Conservation (phyloP, 768 basidiomycete species). For the Amanita thiersii region DNA sequence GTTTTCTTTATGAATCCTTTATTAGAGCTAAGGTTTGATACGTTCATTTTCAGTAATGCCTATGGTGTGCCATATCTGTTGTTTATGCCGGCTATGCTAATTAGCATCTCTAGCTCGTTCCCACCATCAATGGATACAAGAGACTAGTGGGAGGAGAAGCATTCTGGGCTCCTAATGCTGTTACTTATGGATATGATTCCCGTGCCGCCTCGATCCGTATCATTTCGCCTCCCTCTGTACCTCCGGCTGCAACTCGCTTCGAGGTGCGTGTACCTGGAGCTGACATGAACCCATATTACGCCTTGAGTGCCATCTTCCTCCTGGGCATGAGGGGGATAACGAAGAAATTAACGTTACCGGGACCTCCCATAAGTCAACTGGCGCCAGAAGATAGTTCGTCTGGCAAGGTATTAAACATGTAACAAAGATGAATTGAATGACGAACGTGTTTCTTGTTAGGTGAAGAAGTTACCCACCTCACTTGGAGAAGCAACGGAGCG, state of each 20-base stretch:
- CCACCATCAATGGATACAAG: conserved; percentile 96
- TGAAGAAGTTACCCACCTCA: conserved; percentile 71
- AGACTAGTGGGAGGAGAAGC: conserved; percentile 89
- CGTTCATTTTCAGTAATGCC: conserved; percentile 55
- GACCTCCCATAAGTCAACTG: conserved; percentile 60
- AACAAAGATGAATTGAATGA: conserved; percentile 12
- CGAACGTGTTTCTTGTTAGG: conserved; percentile 30
- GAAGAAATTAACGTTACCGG: conserved; percentile 59
- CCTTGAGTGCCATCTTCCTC: conserved; percentile 80
- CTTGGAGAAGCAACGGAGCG: conserved; percentile 71
- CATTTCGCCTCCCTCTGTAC: conserved; percentile 85
- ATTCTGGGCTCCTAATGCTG: conserved; percentile 90
- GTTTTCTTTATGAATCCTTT: conserved; percentile 15
- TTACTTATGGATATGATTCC: conserved; percentile 95
- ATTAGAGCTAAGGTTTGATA: not conserved
- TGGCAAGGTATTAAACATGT: conserved; percentile 35
- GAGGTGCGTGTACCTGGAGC: conserved; percentile 95
- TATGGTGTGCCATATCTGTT: conserved; percentile 37
- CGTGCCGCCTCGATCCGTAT: conserved; percentile 89
- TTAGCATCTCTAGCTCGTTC: conserved; percentile 48
- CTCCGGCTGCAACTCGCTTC: conserved; percentile 74
- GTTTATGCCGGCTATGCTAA: not conserved
- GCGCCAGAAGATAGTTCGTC: conserved; percentile 47
- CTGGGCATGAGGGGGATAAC: conserved; percentile 85
- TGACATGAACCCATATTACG: conserved; percentile 92